These are phyloP conservation scores for Whalleya microplaca DNA, from an alignment of 2,329 filamentous ascomycete genomes.

Conservation along the genomic window DNA sequence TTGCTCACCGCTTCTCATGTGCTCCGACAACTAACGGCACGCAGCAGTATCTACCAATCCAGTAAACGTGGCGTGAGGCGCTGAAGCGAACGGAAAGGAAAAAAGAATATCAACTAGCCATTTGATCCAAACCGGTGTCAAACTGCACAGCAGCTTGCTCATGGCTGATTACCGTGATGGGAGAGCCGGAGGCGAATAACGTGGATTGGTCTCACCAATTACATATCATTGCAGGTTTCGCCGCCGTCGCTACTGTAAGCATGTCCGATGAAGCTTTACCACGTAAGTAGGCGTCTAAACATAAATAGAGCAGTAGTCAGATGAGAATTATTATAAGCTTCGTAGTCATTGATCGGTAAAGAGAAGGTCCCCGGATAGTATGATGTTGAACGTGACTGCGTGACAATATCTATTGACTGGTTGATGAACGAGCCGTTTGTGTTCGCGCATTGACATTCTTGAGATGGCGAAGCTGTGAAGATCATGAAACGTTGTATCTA, in stretches of 20 bases:
- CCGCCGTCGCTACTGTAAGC: not conserved
- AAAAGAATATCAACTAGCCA: constrained; percentile 16
- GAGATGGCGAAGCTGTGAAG: constrained; percentile 23
- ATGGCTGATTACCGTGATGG: not conserved
- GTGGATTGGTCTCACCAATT: no score
- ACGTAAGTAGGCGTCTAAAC: not conserved
- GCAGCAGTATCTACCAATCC: constrained; percentile 31
- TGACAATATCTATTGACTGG: constrained; percentile 2
- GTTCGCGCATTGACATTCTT: not conserved
- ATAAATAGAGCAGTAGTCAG: not conserved
- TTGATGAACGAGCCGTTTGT: constrained; percentile 5
- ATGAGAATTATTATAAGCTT: not conserved
- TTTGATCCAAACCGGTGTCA: constrained; percentile 3
- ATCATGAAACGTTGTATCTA: constrained; percentile 32
- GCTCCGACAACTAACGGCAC: constrained; percentile 27
- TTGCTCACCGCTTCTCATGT: constrained; percentile 35
- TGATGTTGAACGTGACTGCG: constrained; percentile 3
- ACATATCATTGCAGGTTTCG: no score
- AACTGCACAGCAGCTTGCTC: not conserved
- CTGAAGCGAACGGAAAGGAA: constrained; percentile 16
- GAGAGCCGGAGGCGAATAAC: no score
- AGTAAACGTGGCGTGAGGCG: constrained; percentile 29
- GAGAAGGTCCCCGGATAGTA: not conserved
- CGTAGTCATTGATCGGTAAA: not conserved
- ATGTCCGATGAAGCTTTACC: not conserved